Evolutionary conservation across 2,329 filamentous ascomycete species (phyloP), one percentile per base, ranked within the genome.

Genomic region (Penicillium freii): DNA sequence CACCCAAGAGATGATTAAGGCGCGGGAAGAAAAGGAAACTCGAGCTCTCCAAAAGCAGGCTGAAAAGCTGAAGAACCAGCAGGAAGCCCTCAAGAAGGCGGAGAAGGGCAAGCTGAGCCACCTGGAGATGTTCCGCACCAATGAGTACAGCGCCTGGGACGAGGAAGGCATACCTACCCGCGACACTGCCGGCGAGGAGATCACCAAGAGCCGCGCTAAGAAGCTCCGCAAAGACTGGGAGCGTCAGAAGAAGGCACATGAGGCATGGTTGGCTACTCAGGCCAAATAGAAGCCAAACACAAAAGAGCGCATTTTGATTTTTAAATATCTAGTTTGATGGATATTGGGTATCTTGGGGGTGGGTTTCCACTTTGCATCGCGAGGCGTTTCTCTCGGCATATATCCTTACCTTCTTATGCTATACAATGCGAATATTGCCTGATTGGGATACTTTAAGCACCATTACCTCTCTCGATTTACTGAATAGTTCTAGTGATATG

Each of bases 151-250:
- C 63, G 90, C 83, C 19, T 96, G 91, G 90, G 91, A 96, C 70
- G 87, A 82, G 6, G 87, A 93, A 56, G 92, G 92, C 0, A 61
- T 96, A 61, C 92, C 93, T 2, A 89, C 84, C 0, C 90, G 87
- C 75, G 85, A 92, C 71, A 86, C 85, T 60, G 86, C 90, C 33
- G 92, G 91, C 0, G 87, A 85, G 59, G 91, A 95, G 65, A 81
- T 97, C 38, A 84, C 90, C 5, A 96, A 96, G 80, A 89, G 83
- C 58, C 84, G 86, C 69, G 70, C 78, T 50, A 97, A 97, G 82
- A 92, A 91, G 79, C 74, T 96, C 66, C 87, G 82, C 77, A 97
- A 97, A 80, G 87, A 91, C 55, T 96, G 90, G 90, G 89, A 95
- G 66, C 87, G 82, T 71, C 93, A 97, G 79, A 94, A 92, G 81